Conservation (phyloP, 2,329 filamentous ascomycete species). For the Thielaviopsis euricoi region DNA sequence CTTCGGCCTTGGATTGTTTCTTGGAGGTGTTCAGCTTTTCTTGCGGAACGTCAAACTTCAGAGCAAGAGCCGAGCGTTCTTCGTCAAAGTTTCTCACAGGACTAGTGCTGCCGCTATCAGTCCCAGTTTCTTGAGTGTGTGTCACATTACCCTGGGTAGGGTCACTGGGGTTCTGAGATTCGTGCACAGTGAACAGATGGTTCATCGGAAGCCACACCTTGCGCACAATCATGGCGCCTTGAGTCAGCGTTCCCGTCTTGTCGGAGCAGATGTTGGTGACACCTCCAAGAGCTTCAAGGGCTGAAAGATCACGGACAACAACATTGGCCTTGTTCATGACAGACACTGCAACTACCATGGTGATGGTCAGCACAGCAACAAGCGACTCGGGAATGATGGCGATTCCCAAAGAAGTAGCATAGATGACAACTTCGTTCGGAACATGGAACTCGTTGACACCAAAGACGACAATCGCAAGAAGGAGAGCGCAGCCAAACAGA, state of each 20-base stretch:
- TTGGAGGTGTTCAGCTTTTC: slow-evolving; percentile 28
- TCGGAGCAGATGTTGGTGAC: slow-evolving; percentile 61
- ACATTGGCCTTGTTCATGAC: slow-evolving; percentile 49
- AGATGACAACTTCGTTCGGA: slow-evolving; percentile 37
- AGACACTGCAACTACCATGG: slow-evolving; percentile 49
- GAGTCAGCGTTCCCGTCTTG: slow-evolving; percentile 54
- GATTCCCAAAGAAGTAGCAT: slow-evolving; percentile 41
- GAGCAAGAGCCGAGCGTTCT: slow-evolving; percentile 40
- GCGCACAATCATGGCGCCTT: slow-evolving; percentile 53
- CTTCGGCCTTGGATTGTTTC: slow-evolving; percentile 19
- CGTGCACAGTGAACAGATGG: slow-evolving; percentile 41
- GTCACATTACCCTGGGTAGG: slow-evolving; percentile 41
- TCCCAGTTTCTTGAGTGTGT: slow-evolving; percentile 21
- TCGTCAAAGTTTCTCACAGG: slow-evolving; percentile 36
- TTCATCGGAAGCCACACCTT: slow-evolving; percentile 47
- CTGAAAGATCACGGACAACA: slow-evolving; percentile 48
- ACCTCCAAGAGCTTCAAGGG: slow-evolving; percentile 51
- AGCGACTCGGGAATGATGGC: slow-evolving; percentile 49
- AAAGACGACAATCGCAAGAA: slow-evolving; percentile 41
- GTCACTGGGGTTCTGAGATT: slow-evolving; percentile 43
- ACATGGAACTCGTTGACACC: slow-evolving; percentile 37
- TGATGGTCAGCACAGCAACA: slow-evolving; percentile 54
- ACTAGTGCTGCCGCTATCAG: slow-evolving; percentile 11
- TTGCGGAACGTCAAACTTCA: slow-evolving; percentile 47
- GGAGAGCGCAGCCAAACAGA: slow-evolving; percentile 53